These are phyloP conservation scores for Tagetes patula DNA, from an alignment of 129 eudicot genomes.

Conservation along the genomic window DNA sequence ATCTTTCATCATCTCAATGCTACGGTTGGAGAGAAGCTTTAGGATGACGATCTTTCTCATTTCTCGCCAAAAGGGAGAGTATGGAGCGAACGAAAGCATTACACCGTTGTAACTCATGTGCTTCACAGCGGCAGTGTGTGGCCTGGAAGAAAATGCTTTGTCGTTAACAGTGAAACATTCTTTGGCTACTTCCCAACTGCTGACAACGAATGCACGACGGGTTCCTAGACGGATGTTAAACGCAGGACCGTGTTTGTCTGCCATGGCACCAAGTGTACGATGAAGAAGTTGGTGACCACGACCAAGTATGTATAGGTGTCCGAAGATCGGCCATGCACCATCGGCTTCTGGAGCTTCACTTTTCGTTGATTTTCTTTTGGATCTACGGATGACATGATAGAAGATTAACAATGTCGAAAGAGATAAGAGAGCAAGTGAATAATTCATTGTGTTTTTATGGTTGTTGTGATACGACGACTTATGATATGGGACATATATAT, in stretches of 20 bases:
- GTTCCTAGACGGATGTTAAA: slow-evolving; percentile 26
- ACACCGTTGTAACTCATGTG: slow-evolving; percentile 33
- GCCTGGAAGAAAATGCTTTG: slow-evolving; percentile 22
- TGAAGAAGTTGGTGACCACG: slow-evolving; percentile 19
- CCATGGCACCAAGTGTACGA: slow-evolving; percentile 28
- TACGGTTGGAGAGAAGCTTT: slow-evolving; percentile 30
- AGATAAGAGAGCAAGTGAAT: background rate
- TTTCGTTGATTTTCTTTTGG: background rate
- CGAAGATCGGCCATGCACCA: slow-evolving; percentile 42
- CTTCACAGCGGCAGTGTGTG: slow-evolving; percentile 20
- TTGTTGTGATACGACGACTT: background rate
- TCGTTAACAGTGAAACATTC: slow-evolving; percentile 13
- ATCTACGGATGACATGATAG: background rate
- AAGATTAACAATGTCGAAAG: background rate
- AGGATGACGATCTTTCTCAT: slow-evolving; percentile 31
- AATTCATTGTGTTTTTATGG: background rate
- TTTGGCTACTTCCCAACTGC: slow-evolving; percentile 26
- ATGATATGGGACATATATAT: background rate
- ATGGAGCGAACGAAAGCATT: slow-evolving; percentile 29
- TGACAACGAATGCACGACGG: slow-evolving; percentile 26
- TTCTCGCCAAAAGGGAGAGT: slow-evolving; percentile 33
- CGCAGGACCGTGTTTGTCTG: slow-evolving; percentile 32
- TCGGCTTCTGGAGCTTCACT: slow-evolving; percentile 14
- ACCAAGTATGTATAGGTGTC: slow-evolving; percentile 31
- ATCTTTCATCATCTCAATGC: slow-evolving; percentile 22